Evolutionary conservation across 441 rosid genomes (phyloP), one percentile per base, ranked within the genome.

Genomic region (Erodium trifolium): DNA sequence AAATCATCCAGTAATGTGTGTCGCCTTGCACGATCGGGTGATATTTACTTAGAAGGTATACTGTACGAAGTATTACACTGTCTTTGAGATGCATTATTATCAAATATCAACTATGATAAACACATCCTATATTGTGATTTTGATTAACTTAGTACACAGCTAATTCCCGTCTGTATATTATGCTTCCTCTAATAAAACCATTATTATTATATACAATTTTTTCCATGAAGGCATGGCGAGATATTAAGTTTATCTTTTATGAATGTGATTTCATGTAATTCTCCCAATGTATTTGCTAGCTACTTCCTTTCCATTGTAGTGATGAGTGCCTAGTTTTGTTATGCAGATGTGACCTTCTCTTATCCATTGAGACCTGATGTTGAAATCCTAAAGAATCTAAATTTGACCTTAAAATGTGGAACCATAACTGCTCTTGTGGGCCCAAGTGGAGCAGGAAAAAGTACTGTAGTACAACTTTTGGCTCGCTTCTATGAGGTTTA

Each of bases 401-500:
- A 77, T 78, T 80, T 93, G 75, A 85, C 84, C 1, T 83, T 93
- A 31, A 89, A 84, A 72, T 82, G 81, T 65, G 97, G 98, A 77
- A 85, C 90, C 34, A 87, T 91, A 74, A 93, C 94, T 69, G 98
- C 98, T 71, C 81, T 93, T 68, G 98, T 93, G 67, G 98, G 98
- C 63, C 76, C 96, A 72, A 93, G 98, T 70, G 98, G 98, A 79
- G 89, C 98, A 27, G 98, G 98, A 35, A 93, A 93, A 80, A 93
- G 97, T 76, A 93, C 98, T 47, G 76, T 93, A 72, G 97, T 93
- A 72, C 98, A 93, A 82, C 84, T 93, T 19, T 74, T 93, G 85
- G 91, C 96, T 59, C 94, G 96, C 66, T 89, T 93, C 77, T 93
- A 93, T 37, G 97, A 93, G 97, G 97, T 93, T 70, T 39, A 12